Base-by-base conservation (phyloP, 371 early-diverging fungal genomes). In the Actinomortierella ambigua region DNA sequence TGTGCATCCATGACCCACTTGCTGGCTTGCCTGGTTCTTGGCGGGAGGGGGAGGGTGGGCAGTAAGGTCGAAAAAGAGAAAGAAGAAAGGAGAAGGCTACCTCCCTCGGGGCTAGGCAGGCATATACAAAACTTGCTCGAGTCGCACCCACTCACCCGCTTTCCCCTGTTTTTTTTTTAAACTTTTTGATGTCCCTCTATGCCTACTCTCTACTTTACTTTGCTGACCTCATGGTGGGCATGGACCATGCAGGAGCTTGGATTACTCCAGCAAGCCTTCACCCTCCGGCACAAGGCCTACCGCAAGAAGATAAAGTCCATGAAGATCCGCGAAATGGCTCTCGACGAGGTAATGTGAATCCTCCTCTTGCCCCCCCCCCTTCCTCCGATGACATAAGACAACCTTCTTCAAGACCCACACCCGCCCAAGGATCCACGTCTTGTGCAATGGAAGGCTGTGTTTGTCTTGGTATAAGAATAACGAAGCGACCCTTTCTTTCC, bases 281-380 rank as follows among this genome's bases (percentile, higher is more conserved):
- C 56, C 0, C 43, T 73, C 23, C 63, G 50, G 15, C 75, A 73
- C 23, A 58, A 61, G 14, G 57, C 67, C 3, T 73, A 67, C 43
- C 67, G 75, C 51, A 73, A 73, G 55, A 56, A 20, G 0, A 73
- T 73, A 53, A 73, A 73, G 61, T 60, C 43, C 43, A 18, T 73
- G 27, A 73, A 73, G 28, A 50, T 54, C 0, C 67, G 67, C 9
- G 75, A 73, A 14, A 67, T 73, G 75, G 48, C 52, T 2, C 57
- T 73, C 18, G 75, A 73, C 40, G 75, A 73, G 39, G 75, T 73
- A 50, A 3, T 51, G 44, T 3, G 20, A 15, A 20, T 44, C 44
- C n/a, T 44, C 44, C 15, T 44, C 3, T 13, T 14, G 9, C 50
- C 50, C 22, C 15, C 26, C 50, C 22, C 20, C 22, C 24, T 26